Conservation (phyloP, 2,329 filamentous ascomycete genomes). For the Clarireedia sp. region DNA sequence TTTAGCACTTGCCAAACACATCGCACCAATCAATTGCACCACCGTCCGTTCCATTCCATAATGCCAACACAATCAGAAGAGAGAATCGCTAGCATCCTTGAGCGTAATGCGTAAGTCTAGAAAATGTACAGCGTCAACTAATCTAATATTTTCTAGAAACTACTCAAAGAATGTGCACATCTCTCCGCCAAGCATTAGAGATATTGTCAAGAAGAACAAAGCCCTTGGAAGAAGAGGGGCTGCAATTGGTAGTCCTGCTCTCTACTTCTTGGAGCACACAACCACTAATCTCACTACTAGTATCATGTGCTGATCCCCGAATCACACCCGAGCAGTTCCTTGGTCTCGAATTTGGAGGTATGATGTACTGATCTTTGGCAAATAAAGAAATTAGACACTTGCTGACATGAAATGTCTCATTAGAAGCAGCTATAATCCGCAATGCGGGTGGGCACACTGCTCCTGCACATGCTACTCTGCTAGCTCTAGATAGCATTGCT, state of each 20-base stretch:
- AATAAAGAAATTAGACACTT: background rate
- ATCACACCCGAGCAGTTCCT: conserved; percentile 11
- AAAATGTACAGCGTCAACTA: background rate
- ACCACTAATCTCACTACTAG: background rate
- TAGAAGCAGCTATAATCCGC: conserved; percentile 13
- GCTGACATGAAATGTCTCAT: background rate
- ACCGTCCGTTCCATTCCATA: background rate
- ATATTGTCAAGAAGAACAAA: background rate
- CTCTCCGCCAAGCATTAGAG: background rate
- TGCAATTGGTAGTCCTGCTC: background rate
- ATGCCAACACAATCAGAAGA: background rate
- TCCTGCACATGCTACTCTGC: conserved; percentile 5
- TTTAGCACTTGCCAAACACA: background rate
- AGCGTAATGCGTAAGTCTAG: background rate
- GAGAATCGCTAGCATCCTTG: background rate
- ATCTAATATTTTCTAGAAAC: background rate
- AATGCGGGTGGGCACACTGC: conserved; percentile 13
- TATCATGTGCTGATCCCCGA: conserved; percentile 11
- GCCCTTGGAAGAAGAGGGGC: conserved; percentile 4
- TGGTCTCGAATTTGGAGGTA: conserved; percentile 11
- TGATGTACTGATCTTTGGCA: background rate
- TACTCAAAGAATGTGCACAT: background rate
- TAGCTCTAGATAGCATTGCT: conserved; percentile 8
- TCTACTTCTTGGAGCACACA: background rate
- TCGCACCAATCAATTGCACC: background rate